These are phyloP conservation scores for Acer yangbiense DNA, from an alignment of 345 rosid genomes.

Conservation along the genomic window DNA sequence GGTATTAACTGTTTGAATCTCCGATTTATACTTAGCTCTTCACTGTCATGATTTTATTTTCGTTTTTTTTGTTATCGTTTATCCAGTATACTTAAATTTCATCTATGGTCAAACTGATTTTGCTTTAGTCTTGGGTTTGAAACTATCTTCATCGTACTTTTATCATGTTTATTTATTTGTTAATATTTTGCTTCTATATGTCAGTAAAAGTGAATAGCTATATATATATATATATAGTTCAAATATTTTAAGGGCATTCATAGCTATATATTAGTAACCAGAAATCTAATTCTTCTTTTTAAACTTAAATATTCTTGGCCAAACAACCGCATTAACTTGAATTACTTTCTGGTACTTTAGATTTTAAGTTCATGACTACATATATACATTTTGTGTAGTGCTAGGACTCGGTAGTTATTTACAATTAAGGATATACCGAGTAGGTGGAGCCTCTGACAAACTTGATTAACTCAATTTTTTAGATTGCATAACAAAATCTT, in stretches of 20 bases:
- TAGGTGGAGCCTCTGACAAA: background rate
- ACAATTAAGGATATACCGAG: background rate
- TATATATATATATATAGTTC: background rate
- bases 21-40: background rate
- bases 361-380: background rate
- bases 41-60: background rate
- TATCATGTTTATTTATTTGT: background rate
- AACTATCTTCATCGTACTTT: background rate
- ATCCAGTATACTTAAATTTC: background rate
- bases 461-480: background rate
- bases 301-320: background rate
- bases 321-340: background rate
- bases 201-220: background rate
- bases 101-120: background rate
- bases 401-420: background rate
- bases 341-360: background rate
- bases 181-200: background rate
- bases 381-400: background rate
- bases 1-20: constrained; percentile 40
- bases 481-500: background rate
- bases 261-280: background rate
- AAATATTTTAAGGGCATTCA: background rate
- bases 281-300: background rate
- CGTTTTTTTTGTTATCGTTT: background rate
- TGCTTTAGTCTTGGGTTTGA: background rate